Percentiles rank a stretch among this genome's conserved stretches.
These are phyloP conservation scores for Sporothrix luriei DNA, from an alignment of 2,329 filamentous ascomycete species.

Conservation along the genomic window DNA sequence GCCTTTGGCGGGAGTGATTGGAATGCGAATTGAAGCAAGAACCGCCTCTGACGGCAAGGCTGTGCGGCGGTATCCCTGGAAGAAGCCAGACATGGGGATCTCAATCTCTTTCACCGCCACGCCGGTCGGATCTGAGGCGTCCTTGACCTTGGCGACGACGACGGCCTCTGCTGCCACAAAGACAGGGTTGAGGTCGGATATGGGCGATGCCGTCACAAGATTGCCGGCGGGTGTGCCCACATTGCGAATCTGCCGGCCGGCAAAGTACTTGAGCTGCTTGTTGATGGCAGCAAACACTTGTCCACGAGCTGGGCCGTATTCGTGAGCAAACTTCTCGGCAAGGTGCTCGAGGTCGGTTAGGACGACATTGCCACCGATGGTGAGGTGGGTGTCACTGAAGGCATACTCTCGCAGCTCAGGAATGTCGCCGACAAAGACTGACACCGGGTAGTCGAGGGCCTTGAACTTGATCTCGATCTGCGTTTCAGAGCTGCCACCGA, in stretches of 20 bases:
- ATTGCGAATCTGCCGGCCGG: conserved; percentile 91
- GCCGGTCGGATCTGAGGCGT: conserved; percentile 43
- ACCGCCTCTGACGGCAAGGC: conserved; percentile 79
- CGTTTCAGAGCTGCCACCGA: conserved; percentile 93
- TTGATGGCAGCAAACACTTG: conserved; percentile 90
- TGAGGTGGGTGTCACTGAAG: conserved; percentile 78
- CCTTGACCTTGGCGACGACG: conserved; percentile 75
- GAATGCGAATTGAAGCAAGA: conserved; percentile 85
- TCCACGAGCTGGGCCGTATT: conserved; percentile 70
- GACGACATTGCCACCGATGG: conserved; percentile 89
- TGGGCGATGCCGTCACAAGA: conserved; percentile 89
- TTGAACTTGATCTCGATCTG: conserved; percentile 99
- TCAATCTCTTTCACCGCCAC: conserved; percentile 60
- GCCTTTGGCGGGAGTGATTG: conserved; percentile 69
- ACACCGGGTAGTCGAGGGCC: conserved; percentile 83
- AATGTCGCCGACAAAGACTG: conserved; percentile 92
- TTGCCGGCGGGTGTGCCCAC: conserved; percentile 97
- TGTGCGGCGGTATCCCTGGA: conserved; percentile 86
- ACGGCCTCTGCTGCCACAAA: conserved; percentile 84
- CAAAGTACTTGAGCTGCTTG: conserved; percentile 94
- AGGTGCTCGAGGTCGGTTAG: conserved; percentile 89
- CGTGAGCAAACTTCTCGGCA: conserved; percentile 73
- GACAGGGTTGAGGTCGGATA: conserved; percentile 93
- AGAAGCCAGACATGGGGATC: conserved; percentile 91
- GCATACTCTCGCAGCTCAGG: conserved; percentile 80